Evolutionary conservation across 768 basidiomycete genomes (phyloP), one percentile per base, ranked within the genome.

Genomic region (Amanita rimosa): DNA sequence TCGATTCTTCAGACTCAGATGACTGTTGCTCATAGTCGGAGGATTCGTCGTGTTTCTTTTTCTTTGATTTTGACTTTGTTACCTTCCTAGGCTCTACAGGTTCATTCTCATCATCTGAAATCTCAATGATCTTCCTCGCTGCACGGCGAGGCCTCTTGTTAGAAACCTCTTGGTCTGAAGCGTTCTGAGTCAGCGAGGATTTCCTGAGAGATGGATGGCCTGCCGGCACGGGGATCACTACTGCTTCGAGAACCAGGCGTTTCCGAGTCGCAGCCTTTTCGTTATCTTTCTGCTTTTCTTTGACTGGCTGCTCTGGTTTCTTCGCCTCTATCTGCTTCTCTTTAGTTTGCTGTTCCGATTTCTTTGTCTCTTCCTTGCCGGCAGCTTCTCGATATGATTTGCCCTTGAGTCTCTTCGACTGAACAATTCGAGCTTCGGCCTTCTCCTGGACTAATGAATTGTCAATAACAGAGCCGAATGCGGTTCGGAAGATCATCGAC

Each of bases 391-490:
- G 78, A 60, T 89, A 89, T 2, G 74, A 68, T 59, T 80, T 83
- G 34, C 89, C 89, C 60, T 80, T 85, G 42, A 89, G 67, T 35
- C 89, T 76, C 59, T 89, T 91, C 16, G 79, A 67, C 62, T 50
- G 72, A 59, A 47, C 69, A 55, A 56, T 70, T 55, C 69, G 66
- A 24, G 61, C 68, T 4, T 73, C 71, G 13, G 66, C 71, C 7
- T 76, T 73, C 44, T 78, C 75, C 49, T 76, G 73, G 53, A 74
- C 80, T 71, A 58, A 55, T 49, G 48, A 50, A 44, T 40, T 41
- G 16, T 41, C 48, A 37, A 29, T 53, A 16, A 35, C 44, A 49
- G 34, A 4, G 29, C 27, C 33, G n/a, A n/a, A n/a, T n/a, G n/a
- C n/a, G 55, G 1, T 38, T 46, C 43, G 3, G 21, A 44, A 48